Conservation (phyloP, 2,329 filamentous ascomycete genomes). For the Tricladium varicosporioides region DNA sequence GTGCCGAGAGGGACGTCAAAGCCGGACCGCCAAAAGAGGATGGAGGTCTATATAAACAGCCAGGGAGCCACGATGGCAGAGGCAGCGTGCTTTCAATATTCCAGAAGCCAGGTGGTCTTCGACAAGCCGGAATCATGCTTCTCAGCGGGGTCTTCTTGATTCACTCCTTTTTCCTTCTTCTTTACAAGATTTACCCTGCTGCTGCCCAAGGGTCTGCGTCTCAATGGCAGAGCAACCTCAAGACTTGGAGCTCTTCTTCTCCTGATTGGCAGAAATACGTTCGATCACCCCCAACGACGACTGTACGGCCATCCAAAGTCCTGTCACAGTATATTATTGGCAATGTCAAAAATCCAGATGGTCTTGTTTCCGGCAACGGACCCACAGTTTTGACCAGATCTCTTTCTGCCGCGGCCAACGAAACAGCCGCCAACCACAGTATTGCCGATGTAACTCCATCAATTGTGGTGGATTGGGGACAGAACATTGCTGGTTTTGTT, state of each 20-base stretch:
- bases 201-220: neutral
- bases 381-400: slow-evolving; percentile 35
- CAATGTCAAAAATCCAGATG: slow-evolving; percentile 39
- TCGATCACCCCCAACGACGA: slow-evolving; percentile 36
- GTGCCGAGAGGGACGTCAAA: neutral
- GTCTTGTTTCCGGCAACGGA: slow-evolving; percentile 31
- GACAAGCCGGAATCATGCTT: slow-evolving; percentile 9
- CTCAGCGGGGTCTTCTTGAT: slow-evolving; percentile 3
- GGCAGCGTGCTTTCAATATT: neutral
- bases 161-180: slow-evolving; percentile 5
- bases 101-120: neutral
- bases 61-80: neutral
- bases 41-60: slow-evolving; percentile 4
- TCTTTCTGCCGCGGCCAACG: neutral
- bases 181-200: slow-evolving; percentile 3
- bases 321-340: slow-evolving; percentile 36
- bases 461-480: slow-evolving; percentile 49
- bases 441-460: slow-evolving; percentile 30
- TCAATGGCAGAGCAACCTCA: too few relatives aligned
- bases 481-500: slow-evolving; percentile 45
- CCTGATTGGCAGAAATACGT: slow-evolving; percentile 40
- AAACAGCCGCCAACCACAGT: slow-evolving; percentile 1
- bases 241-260: neutral
- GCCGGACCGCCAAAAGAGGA: neutral
- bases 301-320: slow-evolving; percentile 35